phyloP scores from a whole-genome alignment of 208 protist species.

The Trypanosoma scelopori region DNA sequence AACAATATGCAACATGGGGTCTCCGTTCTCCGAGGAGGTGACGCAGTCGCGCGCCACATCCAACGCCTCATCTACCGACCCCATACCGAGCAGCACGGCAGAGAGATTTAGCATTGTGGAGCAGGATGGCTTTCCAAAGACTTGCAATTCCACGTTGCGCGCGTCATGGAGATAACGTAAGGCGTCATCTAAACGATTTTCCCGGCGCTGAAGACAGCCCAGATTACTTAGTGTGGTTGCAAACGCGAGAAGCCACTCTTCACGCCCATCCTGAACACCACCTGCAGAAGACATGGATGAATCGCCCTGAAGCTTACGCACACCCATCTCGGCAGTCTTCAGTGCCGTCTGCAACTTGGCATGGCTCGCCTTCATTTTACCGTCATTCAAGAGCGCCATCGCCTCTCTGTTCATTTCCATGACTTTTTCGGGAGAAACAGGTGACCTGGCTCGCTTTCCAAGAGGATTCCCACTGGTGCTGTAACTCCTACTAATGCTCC shows the following conservation, averaged over 20 bases:
- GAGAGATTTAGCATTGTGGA: slow-evolving; percentile 89
- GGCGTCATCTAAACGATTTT: slow-evolving; percentile 43
- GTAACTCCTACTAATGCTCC: neutral
- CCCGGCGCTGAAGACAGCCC: slow-evolving; percentile 75
- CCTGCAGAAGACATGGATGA: neutral
- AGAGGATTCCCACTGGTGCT: neutral
- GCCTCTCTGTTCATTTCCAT: slow-evolving; percentile 67
- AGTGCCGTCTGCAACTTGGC: slow-evolving; percentile 36
- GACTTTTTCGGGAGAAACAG: slow-evolving; percentile 21
- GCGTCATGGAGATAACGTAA: slow-evolving; percentile 50
- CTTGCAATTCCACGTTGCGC: slow-evolving; percentile 47
- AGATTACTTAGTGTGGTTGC: slow-evolving; percentile 80
- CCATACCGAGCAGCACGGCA: slow-evolving; percentile 64
- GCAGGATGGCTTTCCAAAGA: slow-evolving; percentile 72
- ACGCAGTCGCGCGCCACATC: slow-evolving; percentile 65
- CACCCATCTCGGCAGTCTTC: slow-evolving; percentile 23
- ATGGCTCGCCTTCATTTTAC: slow-evolving; percentile 44
- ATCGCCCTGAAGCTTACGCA: slow-evolving; percentile 2
- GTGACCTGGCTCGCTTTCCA: too few species aligned
- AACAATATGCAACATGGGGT: slow-evolving; percentile 71
- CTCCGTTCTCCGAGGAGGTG: slow-evolving; percentile 45
- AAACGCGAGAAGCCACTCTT: slow-evolving; percentile 64
- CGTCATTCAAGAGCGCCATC: slow-evolving; percentile 55
- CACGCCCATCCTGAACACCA: slow-evolving; percentile 13
- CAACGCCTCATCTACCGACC: slow-evolving; percentile 51